Base-by-base conservation (phyloP, 2,329 filamentous ascomycete species). In the Aureobasidium uvarum region DNA sequence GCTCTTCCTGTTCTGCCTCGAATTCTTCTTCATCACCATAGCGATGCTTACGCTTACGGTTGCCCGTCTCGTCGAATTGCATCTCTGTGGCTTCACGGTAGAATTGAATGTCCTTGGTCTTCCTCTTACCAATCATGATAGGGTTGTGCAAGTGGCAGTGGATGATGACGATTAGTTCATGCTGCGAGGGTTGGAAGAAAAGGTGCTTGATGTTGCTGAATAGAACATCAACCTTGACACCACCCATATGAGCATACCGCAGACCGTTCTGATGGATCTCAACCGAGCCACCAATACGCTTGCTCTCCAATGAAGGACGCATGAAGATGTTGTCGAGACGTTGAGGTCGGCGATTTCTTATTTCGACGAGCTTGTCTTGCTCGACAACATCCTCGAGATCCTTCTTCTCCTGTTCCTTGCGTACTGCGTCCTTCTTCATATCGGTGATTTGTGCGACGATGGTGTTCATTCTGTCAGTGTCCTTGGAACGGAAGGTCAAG, bases 241-340 rank as follows among this genome's bases (percentile, higher is more conserved):
- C 96, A 81, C 62, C 90, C 86, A 62, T 91, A 90, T 80, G 94
- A 84, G 77, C 74, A 77, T 99, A 99, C 67, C 95, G 91, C 66
- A 99, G 90, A 93, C 95, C 95, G 73, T 99, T 99, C 74, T 98
- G 93, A 78, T 99, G 95, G 59, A 99, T 97, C 78, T 98, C 94
- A 45, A 99, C 89, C 75, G 95, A 92, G 73, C 95, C 95, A 51
- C 95, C 91, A 36, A 99, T 91, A 72, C 95, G 92, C 80, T 99
- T 99, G 72, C 93, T 93, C 78, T 99, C 95, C 82, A 98, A 88
- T 0, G 92, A 92, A 58, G 95, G 95, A 66, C 95, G 91, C 70
- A 99, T 91, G 77, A 94, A 99, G 71, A 99, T 92, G 75, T 97
- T 95, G 68, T 96, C 91, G 72, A 99, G 84, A 67, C 94, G 89